Base-by-base conservation (phyloP, 176 grass and related monocot species). In the Lolium multiflorum region DNA sequence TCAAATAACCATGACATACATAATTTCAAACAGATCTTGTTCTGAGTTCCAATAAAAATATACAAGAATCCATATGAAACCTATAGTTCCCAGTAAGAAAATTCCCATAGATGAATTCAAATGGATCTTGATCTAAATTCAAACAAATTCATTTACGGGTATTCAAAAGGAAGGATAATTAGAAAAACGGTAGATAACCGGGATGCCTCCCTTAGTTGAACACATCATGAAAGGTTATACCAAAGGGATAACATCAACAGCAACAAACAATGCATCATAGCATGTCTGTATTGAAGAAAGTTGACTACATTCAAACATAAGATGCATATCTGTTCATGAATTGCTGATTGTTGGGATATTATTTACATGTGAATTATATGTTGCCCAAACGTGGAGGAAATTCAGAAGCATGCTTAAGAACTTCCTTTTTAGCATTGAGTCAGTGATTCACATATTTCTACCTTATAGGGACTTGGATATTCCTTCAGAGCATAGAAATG, bases 401-500 rank as follows among this genome's bases (percentile, higher is more conserved):
- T 70, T 86, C 37, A 86, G 21, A 67, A 83, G 17, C 67, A 75
- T 76, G 69, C 59, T 38, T 74, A 59, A 75, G 13, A 87, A 16
- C 35, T 78, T 48, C 61, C 10, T 52, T 54, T 84, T 70, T 54
- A 38, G 15, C 37, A 58, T 83, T 66, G 48, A 79, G 21, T 79
- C 24, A 28, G 15, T 50, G 35, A 62, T 74, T 83, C 35, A 66
- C 5, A 14, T 28, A 65, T 49, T 68, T 87, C 15, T 48, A 79
- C 44, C 58, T 72, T 41, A 5, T 38, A 31, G 79, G 83, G 60
- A 20, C 2, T 43, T 20, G 24, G 56, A 47, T 18, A 55, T 73
- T 12, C 21, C 59, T 39, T 57, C 20, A 74, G n/a, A 86, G 7
- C 15, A n/a, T 3, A 74, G 38, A 91, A 84, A 50, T 12, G 39